Conservation (phyloP, 495 filamentous ascomycete species). For the Corynascus novoguineensis region DNA sequence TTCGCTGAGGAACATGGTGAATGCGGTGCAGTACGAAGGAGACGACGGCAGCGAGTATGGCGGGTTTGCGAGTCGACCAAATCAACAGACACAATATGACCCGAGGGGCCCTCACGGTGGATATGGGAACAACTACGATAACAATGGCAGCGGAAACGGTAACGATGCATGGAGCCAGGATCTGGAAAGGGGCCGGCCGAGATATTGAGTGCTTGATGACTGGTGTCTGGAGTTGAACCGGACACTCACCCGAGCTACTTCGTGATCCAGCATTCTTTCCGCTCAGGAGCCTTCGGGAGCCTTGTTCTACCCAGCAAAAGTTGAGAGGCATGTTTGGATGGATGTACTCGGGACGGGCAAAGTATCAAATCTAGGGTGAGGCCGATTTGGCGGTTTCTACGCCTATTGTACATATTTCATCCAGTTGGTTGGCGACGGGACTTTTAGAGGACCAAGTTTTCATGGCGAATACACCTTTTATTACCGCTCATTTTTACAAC, state of each 20-base stretch:
- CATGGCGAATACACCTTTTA: neutral
- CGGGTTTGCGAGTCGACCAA: neutral
- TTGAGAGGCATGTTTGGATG: neutral
- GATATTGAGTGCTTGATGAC: slow-evolving; percentile 8
- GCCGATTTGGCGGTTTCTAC: neutral
- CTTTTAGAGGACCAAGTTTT: neutral
- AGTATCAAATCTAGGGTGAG: neutral
- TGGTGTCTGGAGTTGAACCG: neutral
- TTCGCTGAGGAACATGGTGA: slow-evolving; percentile 25
- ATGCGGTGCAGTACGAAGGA: neutral
- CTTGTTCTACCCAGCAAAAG: neutral
- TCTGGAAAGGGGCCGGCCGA: slow-evolving; percentile 4
- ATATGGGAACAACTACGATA: neutral
- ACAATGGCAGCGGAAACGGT: neutral
- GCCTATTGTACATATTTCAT: neutral
- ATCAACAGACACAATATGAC: neutral
- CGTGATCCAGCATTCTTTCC: neutral
- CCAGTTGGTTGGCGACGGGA: neutral
- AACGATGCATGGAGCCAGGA: slow-evolving; percentile 10
- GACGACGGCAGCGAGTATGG: neutral
- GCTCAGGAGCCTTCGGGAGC: too few relatives aligned
- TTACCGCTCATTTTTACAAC: too few relatives aligned
- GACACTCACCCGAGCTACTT: neutral
- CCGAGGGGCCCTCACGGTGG: neutral
- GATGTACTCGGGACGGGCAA: neutral